Conservation (phyloP, 2,329 filamentous ascomycete species). For the Aspergillus ibericus region DNA sequence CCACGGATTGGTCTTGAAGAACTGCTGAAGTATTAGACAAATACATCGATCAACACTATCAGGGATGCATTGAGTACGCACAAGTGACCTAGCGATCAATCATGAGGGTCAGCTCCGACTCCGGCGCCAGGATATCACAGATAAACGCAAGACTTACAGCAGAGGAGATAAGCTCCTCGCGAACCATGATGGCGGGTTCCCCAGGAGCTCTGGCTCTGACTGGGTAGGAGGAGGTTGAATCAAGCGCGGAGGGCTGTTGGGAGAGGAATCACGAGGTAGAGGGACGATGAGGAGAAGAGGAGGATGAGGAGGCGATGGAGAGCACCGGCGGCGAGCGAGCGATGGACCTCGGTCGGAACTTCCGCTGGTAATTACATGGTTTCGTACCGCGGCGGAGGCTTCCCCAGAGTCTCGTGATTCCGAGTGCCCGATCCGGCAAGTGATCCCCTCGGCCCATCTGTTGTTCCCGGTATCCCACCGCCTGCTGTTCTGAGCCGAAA, state of each 20-base stretch:
- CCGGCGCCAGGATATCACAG: slow-evolving; percentile 28
- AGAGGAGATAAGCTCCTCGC: slow-evolving; percentile 87
- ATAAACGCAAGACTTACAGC: slow-evolving; percentile 57
- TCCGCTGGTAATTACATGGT: slow-evolving; percentile 11
- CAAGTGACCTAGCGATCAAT: slow-evolving; percentile 48
- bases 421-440: slow-evolving; percentile 2
- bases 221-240: not conserved
- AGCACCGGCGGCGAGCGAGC: slow-evolving; percentile 28
- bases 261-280: slow-evolving; percentile 17
- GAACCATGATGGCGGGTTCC: slow-evolving; percentile 67
- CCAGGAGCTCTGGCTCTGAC: slow-evolving; percentile 7
- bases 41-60: slow-evolving; percentile 1
- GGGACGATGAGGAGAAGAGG: slow-evolving; percentile 6
- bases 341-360: slow-evolving; percentile 44
- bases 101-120: slow-evolving; percentile 26
- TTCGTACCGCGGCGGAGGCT: slow-evolving; percentile 23
- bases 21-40: slow-evolving; percentile 54
- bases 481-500: slow-evolving; percentile 25
- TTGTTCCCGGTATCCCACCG: slow-evolving; percentile 29
- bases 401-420: slow-evolving; percentile 35
- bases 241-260: not conserved
- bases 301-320: slow-evolving; percentile 9
- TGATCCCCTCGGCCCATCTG: slow-evolving; percentile 10
- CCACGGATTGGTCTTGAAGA: slow-evolving; percentile 89
- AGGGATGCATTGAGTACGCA: slow-evolving; percentile 35